These are phyloP conservation scores for Simmondsia chinensis DNA, from an alignment of 148 eudicot species.

Conservation along the genomic window DNA sequence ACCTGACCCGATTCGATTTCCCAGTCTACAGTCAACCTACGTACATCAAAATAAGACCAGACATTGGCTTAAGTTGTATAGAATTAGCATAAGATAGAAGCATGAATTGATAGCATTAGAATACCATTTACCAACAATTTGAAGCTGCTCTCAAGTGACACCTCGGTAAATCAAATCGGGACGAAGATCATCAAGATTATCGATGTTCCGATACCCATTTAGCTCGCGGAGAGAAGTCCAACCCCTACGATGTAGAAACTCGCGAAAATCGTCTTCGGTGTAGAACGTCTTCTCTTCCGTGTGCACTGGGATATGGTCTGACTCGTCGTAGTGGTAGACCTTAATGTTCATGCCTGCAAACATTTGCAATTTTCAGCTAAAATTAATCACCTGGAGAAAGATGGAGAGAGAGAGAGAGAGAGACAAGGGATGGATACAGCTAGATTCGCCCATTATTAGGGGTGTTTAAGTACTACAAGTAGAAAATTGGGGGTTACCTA, in stretches of 20 bases:
- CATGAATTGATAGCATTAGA: no score
- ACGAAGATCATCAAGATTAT: constrained; percentile 64
- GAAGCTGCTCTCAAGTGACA: constrained; percentile 16
- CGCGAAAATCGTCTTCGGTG: constrained; percentile 69
- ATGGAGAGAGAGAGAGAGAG: not conserved
- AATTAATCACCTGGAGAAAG: not conserved
- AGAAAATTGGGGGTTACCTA: no score
- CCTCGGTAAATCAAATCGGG: constrained; percentile 71
- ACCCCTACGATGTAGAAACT: constrained; percentile 70
- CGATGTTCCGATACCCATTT: constrained; percentile 45
- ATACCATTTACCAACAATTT: not conserved
- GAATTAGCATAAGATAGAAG: no score
- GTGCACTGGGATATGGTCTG: constrained; percentile 43
- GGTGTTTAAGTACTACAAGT: no score
- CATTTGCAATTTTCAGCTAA: no score
- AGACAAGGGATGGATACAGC: no score
- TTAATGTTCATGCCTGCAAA: constrained; percentile 63
- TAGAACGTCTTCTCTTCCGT: constrained; percentile 76
- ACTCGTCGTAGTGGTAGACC: constrained; percentile 53
- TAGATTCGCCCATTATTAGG: no score
- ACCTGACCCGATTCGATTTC: no score
- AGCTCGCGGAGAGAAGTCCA: constrained; percentile 57
- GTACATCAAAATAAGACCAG: no score
- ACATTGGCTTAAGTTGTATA: no score
- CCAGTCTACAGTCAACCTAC: no score